Evolutionary conservation across 2,329 filamentous ascomycete species (phyloP).

Genomic region (Lachnellula arida): DNA sequence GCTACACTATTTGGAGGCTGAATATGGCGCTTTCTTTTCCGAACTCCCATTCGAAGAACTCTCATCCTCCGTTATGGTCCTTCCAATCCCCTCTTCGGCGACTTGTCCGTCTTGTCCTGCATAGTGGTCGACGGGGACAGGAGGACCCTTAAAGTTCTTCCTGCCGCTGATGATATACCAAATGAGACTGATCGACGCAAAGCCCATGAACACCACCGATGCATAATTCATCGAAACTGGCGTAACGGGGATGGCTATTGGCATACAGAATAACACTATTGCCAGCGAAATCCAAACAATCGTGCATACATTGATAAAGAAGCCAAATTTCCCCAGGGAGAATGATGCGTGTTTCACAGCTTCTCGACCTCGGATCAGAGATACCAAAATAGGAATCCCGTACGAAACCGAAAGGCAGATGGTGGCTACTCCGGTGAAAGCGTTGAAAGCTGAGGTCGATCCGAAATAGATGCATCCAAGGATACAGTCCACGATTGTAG

Average conservation of each 20-base stretch:
- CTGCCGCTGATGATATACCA: slow-evolving; percentile 62
- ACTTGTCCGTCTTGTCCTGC: slow-evolving; percentile 23
- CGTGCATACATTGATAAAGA: slow-evolving; percentile 61
- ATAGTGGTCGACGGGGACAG: slow-evolving; percentile 24
- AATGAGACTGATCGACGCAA: slow-evolving; percentile 51
- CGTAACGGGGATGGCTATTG: slow-evolving; percentile 53
- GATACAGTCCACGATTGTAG: slow-evolving; percentile 63
- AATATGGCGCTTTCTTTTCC: neutral
- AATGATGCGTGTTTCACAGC: slow-evolving; percentile 62
- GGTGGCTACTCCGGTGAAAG: slow-evolving; percentile 74
- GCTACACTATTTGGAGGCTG: neutral
- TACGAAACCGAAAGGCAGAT: slow-evolving; percentile 75
- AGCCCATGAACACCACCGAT: slow-evolving; percentile 60
- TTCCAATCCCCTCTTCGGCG: slow-evolving; percentile 16
- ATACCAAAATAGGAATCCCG: slow-evolving; percentile 70
- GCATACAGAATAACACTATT: slow-evolving; percentile 74
- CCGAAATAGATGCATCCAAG: slow-evolving; percentile 78
- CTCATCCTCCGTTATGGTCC: slow-evolving; percentile 15
- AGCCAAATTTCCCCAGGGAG: slow-evolving; percentile 65
- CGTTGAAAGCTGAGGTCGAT: slow-evolving; percentile 70
- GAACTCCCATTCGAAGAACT: slow-evolving; percentile 6
- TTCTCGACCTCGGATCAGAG: slow-evolving; percentile 59
- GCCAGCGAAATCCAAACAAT: slow-evolving; percentile 67
- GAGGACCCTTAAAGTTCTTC: slow-evolving; percentile 59
- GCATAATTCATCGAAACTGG: slow-evolving; percentile 61